phyloP scores from a whole-genome alignment of 768 basidiomycete species.

The Trametes elegans region DNA sequence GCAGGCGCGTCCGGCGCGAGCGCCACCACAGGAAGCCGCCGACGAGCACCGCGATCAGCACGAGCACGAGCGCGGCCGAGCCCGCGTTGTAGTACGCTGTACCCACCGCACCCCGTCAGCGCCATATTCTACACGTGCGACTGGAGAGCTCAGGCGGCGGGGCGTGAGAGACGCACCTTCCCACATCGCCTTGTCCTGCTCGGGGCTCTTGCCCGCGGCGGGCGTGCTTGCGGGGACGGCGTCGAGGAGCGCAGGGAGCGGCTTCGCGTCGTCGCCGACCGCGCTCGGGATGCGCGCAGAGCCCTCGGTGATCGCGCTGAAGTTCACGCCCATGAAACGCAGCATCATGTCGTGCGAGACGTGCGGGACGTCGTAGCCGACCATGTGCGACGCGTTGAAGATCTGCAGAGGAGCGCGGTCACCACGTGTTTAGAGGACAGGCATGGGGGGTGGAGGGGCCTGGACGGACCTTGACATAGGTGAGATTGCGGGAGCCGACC shows the following conservation, averaged over 20 bases:
- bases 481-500: slow-evolving; percentile 85
- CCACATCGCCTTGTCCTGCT: slow-evolving; percentile 87
- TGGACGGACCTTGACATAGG: slow-evolving; percentile 80
- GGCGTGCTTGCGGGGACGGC: slow-evolving; percentile 35
- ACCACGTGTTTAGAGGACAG: neutral
- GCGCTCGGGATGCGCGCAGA: slow-evolving; percentile 79
- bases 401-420: slow-evolving; percentile 44
- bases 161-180: slow-evolving; percentile 82
- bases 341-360: slow-evolving; percentile 97
- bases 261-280: slow-evolving; percentile 72
- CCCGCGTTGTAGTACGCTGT: slow-evolving; percentile 94
- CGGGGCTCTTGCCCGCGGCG: slow-evolving; percentile 56
- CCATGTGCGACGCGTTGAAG: slow-evolving; percentile 97
- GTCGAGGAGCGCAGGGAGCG: slow-evolving; percentile 51
- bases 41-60: slow-evolving; percentile 66
- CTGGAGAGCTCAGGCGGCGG: neutral
- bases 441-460: neutral
- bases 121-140: neutral
- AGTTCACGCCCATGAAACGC: slow-evolving; percentile 93
- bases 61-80: slow-evolving; percentile 79
- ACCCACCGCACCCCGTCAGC: neutral
- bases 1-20: slow-evolving; percentile 41
- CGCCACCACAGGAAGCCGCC: slow-evolving; percentile 83
- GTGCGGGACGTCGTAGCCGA: slow-evolving; percentile 80
- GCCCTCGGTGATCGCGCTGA: slow-evolving; percentile 74